Evolutionary conservation across 169 alveolate genomes (phyloP).

Genomic region (Cryptosporidium viatorum): DNA sequence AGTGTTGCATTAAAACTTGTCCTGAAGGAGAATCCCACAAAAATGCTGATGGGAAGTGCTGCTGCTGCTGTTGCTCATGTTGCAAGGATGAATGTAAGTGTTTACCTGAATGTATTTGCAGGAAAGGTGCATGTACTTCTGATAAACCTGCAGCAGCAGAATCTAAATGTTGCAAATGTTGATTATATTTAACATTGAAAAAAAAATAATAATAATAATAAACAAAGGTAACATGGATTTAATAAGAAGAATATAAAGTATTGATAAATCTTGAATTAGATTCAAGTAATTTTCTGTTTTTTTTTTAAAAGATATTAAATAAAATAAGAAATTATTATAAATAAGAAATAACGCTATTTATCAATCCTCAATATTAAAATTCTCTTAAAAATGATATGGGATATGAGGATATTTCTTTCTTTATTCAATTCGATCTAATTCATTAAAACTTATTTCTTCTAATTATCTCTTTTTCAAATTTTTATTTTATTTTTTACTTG

Average conservation of each 20-base stretch:
- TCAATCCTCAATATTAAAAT: no score
- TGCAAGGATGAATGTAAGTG: conserved; percentile 22
- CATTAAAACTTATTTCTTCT: not conserved
- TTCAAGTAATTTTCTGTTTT: not conserved
- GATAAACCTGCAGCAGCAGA: not conserved
- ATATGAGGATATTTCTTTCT: no score
- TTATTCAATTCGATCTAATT: no score
- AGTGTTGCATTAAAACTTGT: conserved; percentile 7
- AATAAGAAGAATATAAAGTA: not conserved
- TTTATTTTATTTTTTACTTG: not conserved
- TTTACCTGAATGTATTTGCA: not conserved
- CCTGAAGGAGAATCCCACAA: not conserved
- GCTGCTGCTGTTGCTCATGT: not conserved
- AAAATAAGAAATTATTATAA: no score
- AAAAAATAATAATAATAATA: no score
- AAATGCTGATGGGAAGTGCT: not conserved
- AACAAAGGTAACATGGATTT: not conserved
- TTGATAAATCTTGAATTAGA: not conserved
- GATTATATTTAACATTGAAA: not conserved
- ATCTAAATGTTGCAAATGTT: not conserved
- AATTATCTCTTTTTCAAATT: not conserved
- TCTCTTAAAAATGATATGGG: no score
- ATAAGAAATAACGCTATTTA: no score
- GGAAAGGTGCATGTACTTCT: not conserved
- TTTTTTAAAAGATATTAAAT: no score